These are phyloP conservation scores for Boletellus sp. DNA, from an alignment of 768 basidiomycete species.

Conservation along the genomic window DNA sequence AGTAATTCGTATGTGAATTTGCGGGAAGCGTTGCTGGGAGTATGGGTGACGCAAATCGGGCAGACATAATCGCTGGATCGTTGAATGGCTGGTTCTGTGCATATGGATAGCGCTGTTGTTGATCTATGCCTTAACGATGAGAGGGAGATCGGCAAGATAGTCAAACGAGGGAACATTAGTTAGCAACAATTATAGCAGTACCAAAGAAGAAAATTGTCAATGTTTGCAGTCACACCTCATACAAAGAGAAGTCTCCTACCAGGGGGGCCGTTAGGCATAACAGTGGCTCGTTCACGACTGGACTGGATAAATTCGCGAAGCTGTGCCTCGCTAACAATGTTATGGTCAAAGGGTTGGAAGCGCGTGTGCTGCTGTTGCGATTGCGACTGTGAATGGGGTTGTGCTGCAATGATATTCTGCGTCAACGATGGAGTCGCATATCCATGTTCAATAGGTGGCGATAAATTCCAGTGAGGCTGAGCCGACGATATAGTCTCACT, in stretches of 20 bases:
- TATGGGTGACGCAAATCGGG: constrained; percentile 50
- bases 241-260: constrained; percentile 50
- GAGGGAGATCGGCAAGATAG: constrained; percentile 14
- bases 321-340: constrained; percentile 65
- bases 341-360: constrained; percentile 56
- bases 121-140: constrained; percentile 32
- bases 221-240: constrained; percentile 29
- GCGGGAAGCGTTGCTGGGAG: constrained; percentile 17
- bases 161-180: constrained; percentile 17
- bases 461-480: constrained; percentile 44
- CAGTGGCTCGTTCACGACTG: constrained; percentile 54
- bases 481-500: constrained; percentile 35
- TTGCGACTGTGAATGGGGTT: constrained; percentile 33
- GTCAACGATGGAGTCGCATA: constrained; percentile 46
- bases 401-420: constrained; percentile 41
- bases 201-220: constrained; percentile 33
- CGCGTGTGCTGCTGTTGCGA: constrained; percentile 35
- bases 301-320: constrained; percentile 72
- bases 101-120: constrained; percentile 33
- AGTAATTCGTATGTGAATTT: constrained; percentile 11
- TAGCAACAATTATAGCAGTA: constrained; percentile 22
- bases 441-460: constrained; percentile 40
- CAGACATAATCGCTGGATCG: constrained; percentile 81
- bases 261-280: constrained; percentile 33
- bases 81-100: constrained; percentile 49